A percentile compares a stretch with the other conserved stretches of the same genome.
phyloP scores from a whole-genome alignment of 371 early-diverging fungal genomes.

The Chytridiales sp. region DNA sequence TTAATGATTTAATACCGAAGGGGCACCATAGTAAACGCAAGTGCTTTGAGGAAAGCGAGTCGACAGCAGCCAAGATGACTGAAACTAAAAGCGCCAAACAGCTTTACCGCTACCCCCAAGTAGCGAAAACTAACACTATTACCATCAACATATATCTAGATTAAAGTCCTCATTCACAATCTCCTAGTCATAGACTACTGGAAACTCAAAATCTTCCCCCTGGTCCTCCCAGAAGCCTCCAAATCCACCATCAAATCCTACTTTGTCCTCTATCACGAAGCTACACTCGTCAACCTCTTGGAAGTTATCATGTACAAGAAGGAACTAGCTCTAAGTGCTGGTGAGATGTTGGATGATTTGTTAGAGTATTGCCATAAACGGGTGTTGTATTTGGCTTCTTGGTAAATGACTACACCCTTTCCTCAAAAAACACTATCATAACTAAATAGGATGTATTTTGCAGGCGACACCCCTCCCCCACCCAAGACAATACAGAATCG shows the following conservation, averaged over 20 bases:
- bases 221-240: constrained; percentile 17
- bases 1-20: background rate
- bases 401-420: constrained; percentile 29
- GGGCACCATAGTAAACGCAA: background rate
- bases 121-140: background rate
- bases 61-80: too few relatives aligned
- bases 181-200: constrained; percentile 40
- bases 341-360: constrained; percentile 42
- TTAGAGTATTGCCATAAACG: constrained; percentile 40
- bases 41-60: too few relatives aligned
- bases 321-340: constrained; percentile 23
- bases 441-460: too few relatives aligned
- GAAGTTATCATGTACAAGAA: constrained; percentile 43
- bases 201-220: constrained; percentile 43
- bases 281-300: constrained; percentile 49
- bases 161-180: constrained; percentile 34
- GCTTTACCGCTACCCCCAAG: background rate
- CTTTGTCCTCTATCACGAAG: constrained; percentile 49
- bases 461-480: too few relatives aligned
- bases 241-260: constrained; percentile 32
- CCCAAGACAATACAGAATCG: too few relatives aligned
- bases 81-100: too few relatives aligned
- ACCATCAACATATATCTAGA: constrained; percentile 26
- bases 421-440: too few relatives aligned
- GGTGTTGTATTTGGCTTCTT: constrained; percentile 31